These are phyloP conservation scores for Graphilbum fragrans DNA, from an alignment of 2,329 filamentous ascomycete genomes.

Conservation along the genomic window DNA sequence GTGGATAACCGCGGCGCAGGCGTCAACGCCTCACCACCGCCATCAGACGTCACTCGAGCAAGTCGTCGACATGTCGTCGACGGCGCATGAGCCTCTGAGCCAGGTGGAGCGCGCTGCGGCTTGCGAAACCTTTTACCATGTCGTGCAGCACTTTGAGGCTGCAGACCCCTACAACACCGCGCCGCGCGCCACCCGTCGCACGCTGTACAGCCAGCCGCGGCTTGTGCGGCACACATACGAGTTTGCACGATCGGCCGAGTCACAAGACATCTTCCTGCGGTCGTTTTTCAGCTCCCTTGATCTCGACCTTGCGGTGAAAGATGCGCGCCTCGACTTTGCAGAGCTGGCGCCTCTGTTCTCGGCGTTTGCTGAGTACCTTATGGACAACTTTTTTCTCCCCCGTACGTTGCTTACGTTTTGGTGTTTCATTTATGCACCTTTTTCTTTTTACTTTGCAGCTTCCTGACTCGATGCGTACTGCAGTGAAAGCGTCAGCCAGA, in stretches of 20 bases:
- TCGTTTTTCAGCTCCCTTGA: slow-evolving; percentile 14
- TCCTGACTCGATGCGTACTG: no score
- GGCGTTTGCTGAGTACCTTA: slow-evolving; percentile 15
- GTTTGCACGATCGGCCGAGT: slow-evolving; percentile 13
- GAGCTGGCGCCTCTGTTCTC: slow-evolving; percentile 9
- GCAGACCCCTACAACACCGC: neutral
- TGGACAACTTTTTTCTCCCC: slow-evolving; percentile 17
- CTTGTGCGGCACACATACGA: slow-evolving; percentile 16
- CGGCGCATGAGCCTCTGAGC: no score
- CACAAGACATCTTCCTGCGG: slow-evolving; percentile 14
- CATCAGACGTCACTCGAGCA: no score
- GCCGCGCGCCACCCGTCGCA: neutral
- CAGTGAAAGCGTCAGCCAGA: slow-evolving; percentile 14
- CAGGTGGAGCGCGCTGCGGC: no score
- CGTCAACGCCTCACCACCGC: no score
- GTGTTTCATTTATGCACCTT: neutral
- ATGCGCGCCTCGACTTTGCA: slow-evolving; percentile 8
- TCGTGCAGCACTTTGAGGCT: neutral
- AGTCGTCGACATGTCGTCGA: no score
- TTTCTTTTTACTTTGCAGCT: neutral
- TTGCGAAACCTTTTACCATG: no score
- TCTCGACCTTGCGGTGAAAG: slow-evolving; percentile 7
- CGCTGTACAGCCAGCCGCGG: slow-evolving; percentile 13
- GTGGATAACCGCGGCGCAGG: no score
- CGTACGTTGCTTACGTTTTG: slow-evolving; percentile 6